Base-by-base conservation (phyloP, 176 grass and related monocot species). In the Ensete ventricosum region DNA sequence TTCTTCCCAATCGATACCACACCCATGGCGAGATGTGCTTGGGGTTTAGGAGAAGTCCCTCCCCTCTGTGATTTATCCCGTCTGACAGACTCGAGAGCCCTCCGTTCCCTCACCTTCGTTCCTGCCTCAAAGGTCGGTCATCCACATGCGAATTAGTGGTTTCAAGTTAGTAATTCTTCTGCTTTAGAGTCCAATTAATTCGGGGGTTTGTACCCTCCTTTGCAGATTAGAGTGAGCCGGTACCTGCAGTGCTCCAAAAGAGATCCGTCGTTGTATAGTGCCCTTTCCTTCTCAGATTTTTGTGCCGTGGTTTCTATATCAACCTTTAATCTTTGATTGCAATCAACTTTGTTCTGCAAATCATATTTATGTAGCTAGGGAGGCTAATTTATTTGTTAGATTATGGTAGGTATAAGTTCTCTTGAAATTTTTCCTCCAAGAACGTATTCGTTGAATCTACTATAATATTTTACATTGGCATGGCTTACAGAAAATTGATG, bases 401-500 rank as follows among this genome's bases (percentile, higher is more conserved):
- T 66, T 26, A 27, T 29, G 2, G 14, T 66, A 66, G 25, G 2
- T 14, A 7, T 1, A 11, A 26, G 8, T 26, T 10, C 25, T 12
- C 25, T 65, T 65, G 63, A 65, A 65, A 25, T 14, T 2, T 1
- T 26, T 12, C 8, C 1, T 23, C 3, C 2, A 65, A 43, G 34
- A 43, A 65, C 13, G 10, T 10, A 14, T 66, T 26, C 22, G 1
- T 66, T 4, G 25, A 26, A 14, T 66, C 27, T 26, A 24, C 9
- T 26, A 66, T 23, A 65, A 81, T 53, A 16, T 64, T 50, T 81
- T 69, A 11, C 16, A 71, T 84, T 87, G 64, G 14, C 81, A 75
- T 67, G 76, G 68, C 22, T 79, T 59, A 50, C 81, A 98, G 90
- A 72, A 79, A 85, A 54, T 64, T 89, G 65, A 98, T 79, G 55